Conservation (phyloP, 768 basidiomycete genomes). For the Suillus lakei region DNA sequence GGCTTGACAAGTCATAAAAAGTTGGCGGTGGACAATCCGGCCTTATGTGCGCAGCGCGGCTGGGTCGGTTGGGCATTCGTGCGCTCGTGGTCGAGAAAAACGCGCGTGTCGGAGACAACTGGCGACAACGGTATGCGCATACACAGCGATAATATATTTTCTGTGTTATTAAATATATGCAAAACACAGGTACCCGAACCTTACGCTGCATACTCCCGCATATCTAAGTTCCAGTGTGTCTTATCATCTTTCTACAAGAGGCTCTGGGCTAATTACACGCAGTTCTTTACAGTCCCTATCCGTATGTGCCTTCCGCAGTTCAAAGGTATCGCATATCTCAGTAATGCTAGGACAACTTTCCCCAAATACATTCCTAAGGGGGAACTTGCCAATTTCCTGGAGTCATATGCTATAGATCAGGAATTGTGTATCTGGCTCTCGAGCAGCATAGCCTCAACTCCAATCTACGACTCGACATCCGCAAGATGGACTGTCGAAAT, state of each 20-base stretch:
- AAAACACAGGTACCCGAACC: slow-evolving; percentile 2
- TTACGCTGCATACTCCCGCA: slow-evolving; percentile 48
- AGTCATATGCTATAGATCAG: no score
- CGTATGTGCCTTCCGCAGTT: no score
- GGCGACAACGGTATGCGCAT: slow-evolving; percentile 57
- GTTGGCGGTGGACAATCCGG: slow-evolving; percentile 67
- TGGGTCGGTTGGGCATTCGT: slow-evolving; percentile 53
- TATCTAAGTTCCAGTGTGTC: slow-evolving; percentile 52
- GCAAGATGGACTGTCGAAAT: background rate
- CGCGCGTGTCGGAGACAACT: slow-evolving; percentile 51
- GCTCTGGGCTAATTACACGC: background rate
- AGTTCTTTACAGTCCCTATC: slow-evolving; percentile 55
- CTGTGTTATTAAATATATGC: slow-evolving; percentile 37
- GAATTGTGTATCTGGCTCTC: slow-evolving; percentile 64
- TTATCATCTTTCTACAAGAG: background rate
- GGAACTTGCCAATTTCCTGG: no score
- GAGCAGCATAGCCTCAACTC: slow-evolving; percentile 36
- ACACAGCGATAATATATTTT: slow-evolving; percentile 46
- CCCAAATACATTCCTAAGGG: no score
- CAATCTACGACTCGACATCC: slow-evolving; percentile 6
- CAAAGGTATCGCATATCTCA: no score
- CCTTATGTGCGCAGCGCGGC: no score
- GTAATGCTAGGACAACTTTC: no score
- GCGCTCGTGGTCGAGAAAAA: slow-evolving; percentile 57
- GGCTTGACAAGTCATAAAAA: slow-evolving; percentile 23